Conservation (phyloP, 1,284 basidiomycete genomes). For the Trichosporon sp. region DNA sequence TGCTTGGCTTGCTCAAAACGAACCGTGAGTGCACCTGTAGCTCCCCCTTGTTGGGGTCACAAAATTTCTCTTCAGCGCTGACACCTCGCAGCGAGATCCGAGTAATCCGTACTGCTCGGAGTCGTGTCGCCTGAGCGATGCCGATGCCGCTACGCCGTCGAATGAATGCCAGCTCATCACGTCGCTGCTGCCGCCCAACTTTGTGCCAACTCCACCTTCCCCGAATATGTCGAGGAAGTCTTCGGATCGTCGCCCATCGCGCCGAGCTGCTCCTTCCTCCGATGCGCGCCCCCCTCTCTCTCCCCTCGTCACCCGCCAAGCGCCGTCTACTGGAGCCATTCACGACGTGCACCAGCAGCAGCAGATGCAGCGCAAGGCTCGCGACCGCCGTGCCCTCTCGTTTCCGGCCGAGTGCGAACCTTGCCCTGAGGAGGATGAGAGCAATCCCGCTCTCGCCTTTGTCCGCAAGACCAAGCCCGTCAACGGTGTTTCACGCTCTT, state of each 20-base stretch:
- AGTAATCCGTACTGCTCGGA: conserved; percentile 40
- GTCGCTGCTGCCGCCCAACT: conserved; percentile 24
- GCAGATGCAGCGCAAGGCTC: conserved; percentile 2
- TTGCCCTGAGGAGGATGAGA: conserved; percentile 14
- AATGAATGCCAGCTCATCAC: conserved; percentile 21
- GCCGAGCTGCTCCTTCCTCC: background rate
- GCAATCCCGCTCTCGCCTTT: conserved; percentile 20
- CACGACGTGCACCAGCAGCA: background rate
- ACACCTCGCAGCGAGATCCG: conserved; percentile 29
- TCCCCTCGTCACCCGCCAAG: background rate
- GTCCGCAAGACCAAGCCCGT: conserved; percentile 27
- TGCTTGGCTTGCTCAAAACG: conserved; percentile 29
- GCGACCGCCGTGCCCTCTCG: conserved; percentile 43
- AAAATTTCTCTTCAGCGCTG: background rate
- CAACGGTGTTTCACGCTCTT: conserved; percentile 10
- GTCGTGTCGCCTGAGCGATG: conserved; percentile 31
- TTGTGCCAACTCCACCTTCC: conserved; percentile 6
- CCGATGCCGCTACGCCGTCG: conserved; percentile 8
- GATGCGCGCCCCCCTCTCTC: background rate
- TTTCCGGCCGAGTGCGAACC: conserved; percentile 26
- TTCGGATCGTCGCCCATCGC: background rate
- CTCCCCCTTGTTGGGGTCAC: background rate
- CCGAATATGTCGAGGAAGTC: conserved; percentile 3
- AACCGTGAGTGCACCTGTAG: conserved; percentile 27
- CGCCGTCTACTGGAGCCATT: background rate